These are phyloP conservation scores for Citrus australasica DNA, from an alignment of 345 rosid species.

Conservation along the genomic window DNA sequence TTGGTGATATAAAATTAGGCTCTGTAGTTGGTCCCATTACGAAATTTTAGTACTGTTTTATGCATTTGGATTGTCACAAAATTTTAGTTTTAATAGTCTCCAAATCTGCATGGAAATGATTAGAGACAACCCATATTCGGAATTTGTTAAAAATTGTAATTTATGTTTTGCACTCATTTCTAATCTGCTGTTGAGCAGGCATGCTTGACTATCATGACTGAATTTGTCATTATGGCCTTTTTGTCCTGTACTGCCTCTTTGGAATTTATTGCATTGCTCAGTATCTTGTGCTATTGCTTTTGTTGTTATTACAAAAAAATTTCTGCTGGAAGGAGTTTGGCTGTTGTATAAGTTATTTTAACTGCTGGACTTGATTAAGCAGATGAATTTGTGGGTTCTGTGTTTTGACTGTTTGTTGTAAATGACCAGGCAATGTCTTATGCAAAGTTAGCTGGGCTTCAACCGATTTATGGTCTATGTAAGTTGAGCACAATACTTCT, in stretches of 20 bases:
- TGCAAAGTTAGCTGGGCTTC: constrained; percentile 96
- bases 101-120: neutral
- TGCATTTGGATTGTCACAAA: neutral
- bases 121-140: neutral
- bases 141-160: neutral
- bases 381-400: neutral
- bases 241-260: neutral
- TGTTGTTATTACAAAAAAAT: neutral
- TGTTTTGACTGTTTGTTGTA: constrained; percentile 25
- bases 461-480: constrained; percentile 91
- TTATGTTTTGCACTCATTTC: neutral
- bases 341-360: neutral
- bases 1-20: neutral
- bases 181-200: neutral
- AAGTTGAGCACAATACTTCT: constrained; percentile 33
- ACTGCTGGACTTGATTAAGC: neutral
- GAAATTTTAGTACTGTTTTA: neutral
- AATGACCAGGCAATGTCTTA: constrained; percentile 94
- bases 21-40: neutral
- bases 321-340: neutral
- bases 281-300: neutral
- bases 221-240: neutral
- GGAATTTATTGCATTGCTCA: neutral
- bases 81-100: neutral
- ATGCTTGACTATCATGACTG: neutral